Percentiles rank a stretch among this genome's conserved stretches.
phyloP scores from a whole-genome alignment of 345 rosid species.

The Populus nigra region DNA sequence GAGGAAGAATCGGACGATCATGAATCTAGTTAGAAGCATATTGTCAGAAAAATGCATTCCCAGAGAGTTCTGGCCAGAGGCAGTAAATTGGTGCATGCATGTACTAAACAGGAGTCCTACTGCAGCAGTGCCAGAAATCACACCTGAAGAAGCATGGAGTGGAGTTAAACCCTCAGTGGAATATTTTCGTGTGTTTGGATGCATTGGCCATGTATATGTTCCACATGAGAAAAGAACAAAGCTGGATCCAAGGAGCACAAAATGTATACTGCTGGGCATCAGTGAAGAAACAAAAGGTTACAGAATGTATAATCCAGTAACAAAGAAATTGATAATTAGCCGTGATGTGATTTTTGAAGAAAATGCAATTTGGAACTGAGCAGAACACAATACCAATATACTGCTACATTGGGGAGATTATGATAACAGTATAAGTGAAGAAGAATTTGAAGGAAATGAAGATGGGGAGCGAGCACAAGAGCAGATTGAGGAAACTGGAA shows the following conservation, averaged over 20 bases:
- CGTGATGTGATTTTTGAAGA: background rate
- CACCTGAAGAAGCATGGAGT: background rate
- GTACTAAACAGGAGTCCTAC: background rate
- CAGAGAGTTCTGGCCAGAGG: background rate
- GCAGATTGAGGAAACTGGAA: too few species aligned
- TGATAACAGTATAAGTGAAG: background rate
- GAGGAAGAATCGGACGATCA: background rate
- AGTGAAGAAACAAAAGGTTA: background rate
- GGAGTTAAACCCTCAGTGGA: background rate
- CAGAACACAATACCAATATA: background rate
- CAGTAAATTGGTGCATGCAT: background rate
- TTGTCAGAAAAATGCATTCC: background rate
- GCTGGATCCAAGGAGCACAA: background rate
- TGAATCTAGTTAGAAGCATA: background rate
- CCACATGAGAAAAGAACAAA: background rate
- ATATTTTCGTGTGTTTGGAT: background rate
- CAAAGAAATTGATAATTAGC: background rate
- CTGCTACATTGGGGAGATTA: background rate
- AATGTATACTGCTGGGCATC: background rate
- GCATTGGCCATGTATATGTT: background rate
- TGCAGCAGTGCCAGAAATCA: background rate
- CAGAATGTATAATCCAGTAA: background rate
- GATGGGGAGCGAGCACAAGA: rapidly evolving
- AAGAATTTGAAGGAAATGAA: too few species aligned
- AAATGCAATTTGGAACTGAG: background rate